Evolutionary conservation across 1,284 basidiomycete genomes (phyloP).

Genomic region (Pseudozyma thailandica): DNA sequence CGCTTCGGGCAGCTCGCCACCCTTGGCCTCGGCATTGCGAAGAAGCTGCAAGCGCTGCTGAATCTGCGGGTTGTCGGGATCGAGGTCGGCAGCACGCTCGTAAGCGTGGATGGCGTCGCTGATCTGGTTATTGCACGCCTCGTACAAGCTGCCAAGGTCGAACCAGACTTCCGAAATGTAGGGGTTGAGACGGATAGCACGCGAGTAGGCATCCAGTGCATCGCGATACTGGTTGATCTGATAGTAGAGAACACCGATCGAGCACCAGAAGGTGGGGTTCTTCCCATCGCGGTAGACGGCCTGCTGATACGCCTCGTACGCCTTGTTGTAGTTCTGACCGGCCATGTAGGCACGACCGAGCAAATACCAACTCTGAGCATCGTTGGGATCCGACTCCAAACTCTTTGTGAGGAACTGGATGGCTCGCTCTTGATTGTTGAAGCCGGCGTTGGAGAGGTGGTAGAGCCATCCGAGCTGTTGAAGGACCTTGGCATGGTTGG

Average conservation of each 20-base stretch:
- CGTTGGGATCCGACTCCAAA: conserved; percentile 79
- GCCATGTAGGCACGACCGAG: conserved; percentile 98
- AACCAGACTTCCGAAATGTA: conserved; percentile 99
- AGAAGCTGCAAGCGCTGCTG: conserved; percentile 71
- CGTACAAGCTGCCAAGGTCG: conserved; percentile 94
- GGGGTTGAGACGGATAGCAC: conserved; percentile 96
- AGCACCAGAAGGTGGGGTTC: conserved; percentile 99
- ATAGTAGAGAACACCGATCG: conserved; percentile 98
- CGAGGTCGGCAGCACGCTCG: conserved; percentile 63
- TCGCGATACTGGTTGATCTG: conserved; percentile 99
- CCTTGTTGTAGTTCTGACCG: conserved; percentile 98
- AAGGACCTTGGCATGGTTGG: conserved; percentile 93
- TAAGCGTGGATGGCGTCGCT: conserved; percentile 98
- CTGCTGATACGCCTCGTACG: conserved; percentile 99
- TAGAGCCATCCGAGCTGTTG: conserved; percentile 98
- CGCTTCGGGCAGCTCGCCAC: conserved; percentile 79
- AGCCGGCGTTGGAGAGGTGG: conserved; percentile 90
- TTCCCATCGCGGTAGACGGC: conserved; percentile 98
- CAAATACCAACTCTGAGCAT: conserved; percentile 98
- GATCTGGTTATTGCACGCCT: conserved; percentile 99
- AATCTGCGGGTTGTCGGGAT: conserved; percentile 63
- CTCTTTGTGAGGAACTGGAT: conserved; percentile 93
- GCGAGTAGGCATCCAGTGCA: conserved; percentile 96
- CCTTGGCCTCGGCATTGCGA: conserved; percentile 82
- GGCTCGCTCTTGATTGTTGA: conserved; percentile 94